A percentile compares a stretch with the other conserved stretches of the same genome.
These are phyloP conservation scores for Tagetes patula DNA, from an alignment of 129 eudicot genomes.

Conservation along the genomic window DNA sequence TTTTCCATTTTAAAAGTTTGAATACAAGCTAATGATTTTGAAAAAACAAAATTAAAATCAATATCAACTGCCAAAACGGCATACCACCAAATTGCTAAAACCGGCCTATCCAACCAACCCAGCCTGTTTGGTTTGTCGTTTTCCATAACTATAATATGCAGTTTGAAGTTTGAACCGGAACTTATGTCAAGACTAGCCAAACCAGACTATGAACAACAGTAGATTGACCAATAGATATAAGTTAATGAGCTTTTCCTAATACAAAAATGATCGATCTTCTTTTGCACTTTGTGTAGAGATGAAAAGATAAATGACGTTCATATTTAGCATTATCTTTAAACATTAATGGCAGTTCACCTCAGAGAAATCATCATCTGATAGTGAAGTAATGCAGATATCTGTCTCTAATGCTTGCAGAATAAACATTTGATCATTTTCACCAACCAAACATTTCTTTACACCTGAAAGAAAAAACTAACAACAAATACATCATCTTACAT, in stretches of 20 bases:
- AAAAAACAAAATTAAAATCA: neutral
- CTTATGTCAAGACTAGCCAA: neutral
- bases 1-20: neutral
- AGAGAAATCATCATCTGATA: slow-evolving; percentile 70
- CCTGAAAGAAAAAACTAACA: slow-evolving; percentile 44
- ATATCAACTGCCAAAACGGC: neutral
- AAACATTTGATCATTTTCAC: slow-evolving; percentile 32
- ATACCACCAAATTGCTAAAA: neutral
- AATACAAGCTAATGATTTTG: neutral
- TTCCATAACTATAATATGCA: neutral
- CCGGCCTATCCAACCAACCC: neutral
- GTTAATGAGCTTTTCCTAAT: neutral
- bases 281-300: slow-evolving; percentile 1
- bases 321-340: neutral
- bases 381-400: slow-evolving; percentile 41
- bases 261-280: neutral
- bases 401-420: slow-evolving; percentile 46
- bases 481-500: slow-evolving; percentile 2
- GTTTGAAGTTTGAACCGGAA: neutral
- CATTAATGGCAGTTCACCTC: slow-evolving; percentile 40
- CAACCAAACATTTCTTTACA: slow-evolving; percentile 29
- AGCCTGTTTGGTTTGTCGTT: neutral
- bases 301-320: neutral
- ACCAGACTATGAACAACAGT: neutral
- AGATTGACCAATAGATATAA: neutral